Evolutionary conservation across 1,284 basidiomycete species (phyloP).

Genomic region (Dichomitus squalens): DNA sequence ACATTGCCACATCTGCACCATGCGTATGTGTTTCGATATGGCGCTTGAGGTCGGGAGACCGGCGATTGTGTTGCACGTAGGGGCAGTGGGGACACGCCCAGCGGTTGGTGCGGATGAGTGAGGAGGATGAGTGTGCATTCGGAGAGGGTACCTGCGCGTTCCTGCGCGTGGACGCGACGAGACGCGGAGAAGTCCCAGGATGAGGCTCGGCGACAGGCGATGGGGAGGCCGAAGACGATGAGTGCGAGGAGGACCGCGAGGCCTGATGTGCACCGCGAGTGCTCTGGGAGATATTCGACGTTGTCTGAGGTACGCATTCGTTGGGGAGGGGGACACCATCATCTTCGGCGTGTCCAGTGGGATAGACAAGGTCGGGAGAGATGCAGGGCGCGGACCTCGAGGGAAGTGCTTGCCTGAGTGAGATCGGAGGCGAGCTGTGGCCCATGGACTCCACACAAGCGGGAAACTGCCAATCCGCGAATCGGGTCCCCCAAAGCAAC

Average conservation of each 20-base stretch:
- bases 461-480: too few relatives aligned
- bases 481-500: too few relatives aligned
- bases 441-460: too few relatives aligned
- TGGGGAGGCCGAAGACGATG: not conserved
- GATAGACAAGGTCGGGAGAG: too few relatives aligned
- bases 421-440: too few relatives aligned
- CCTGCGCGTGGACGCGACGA: not conserved
- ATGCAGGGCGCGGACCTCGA: too few relatives aligned
- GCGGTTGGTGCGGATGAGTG: not conserved
- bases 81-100: constrained; percentile 15
- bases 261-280: not conserved
- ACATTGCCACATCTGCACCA: constrained; percentile 30
- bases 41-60: constrained; percentile 54
- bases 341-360: too few relatives aligned
- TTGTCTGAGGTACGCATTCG: not conserved
- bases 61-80: constrained; percentile 38
- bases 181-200: not conserved
- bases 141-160: not conserved
- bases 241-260: not conserved
- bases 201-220: not conserved
- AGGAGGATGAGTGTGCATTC: not conserved
- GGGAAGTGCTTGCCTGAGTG: too few relatives aligned
- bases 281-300: not conserved
- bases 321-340: too few relatives aligned
- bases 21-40: constrained; percentile 54